Percentiles rank a stretch among this genome's conserved stretches.
Conservation (phyloP, 176 grass and related monocot genomes). For the Poa annua region DNA sequence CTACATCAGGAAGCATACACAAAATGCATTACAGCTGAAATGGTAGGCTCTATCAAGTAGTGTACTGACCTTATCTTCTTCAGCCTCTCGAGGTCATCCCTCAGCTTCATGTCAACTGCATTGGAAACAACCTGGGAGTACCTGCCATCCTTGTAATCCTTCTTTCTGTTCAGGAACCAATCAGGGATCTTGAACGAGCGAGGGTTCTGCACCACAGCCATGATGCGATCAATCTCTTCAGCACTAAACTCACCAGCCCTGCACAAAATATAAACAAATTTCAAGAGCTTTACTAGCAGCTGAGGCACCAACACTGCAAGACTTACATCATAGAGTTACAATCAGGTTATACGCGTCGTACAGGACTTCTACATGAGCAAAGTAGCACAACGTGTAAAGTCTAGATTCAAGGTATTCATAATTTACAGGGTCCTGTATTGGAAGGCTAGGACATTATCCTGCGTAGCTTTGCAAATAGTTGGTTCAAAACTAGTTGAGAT, state of each 20-base stretch:
- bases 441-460: background rate
- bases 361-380: background rate
- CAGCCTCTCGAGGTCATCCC: slow-evolving; percentile 10
- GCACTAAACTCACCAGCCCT: background rate
- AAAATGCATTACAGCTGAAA: background rate
- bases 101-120: background rate
- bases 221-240: background rate
- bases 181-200: background rate
- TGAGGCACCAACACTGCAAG: background rate
- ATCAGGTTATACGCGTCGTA: background rate
- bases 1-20: background rate
- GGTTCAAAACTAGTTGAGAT: background rate
- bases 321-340: background rate
- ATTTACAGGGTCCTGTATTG: background rate
- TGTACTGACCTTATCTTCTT: slow-evolving; percentile 12
- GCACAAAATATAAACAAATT: background rate
- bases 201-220: background rate
- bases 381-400: background rate
- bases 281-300: background rate
- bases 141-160: slow-evolving; percentile 13
- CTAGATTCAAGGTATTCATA: background rate
- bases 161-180: slow-evolving; percentile 86
- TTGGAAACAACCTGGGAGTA: background rate
- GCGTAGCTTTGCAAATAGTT: background rate
- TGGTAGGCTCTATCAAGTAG: background rate